phyloP scores from a whole-genome alignment of 73 alveolate species.

The Urostyla sp. region DNA sequence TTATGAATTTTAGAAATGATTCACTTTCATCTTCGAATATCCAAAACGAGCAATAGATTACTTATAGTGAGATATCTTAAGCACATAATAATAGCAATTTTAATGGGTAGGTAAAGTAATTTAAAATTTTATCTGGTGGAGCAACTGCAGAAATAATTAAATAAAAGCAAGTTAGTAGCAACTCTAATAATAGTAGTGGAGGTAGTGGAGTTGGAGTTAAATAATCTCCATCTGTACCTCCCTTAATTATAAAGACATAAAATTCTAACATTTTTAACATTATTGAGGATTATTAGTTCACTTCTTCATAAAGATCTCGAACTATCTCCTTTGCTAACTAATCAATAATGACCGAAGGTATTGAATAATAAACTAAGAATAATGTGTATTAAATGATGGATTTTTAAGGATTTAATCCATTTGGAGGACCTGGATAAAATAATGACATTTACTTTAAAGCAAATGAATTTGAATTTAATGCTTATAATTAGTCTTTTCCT shows the following conservation, averaged over 20 bases:
- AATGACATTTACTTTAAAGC: conserved; percentile 41
- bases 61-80: neutral
- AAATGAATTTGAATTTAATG: conserved; percentile 39
- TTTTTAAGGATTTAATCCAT: conserved; percentile 15
- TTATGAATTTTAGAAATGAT: conserved; percentile 42
- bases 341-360: conserved; percentile 33
- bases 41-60: too few species aligned
- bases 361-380: neutral
- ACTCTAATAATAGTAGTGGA: too few species aligned
- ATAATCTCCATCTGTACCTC: neutral
- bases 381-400: conserved; percentile 40
- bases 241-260: neutral
- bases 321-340: conserved; percentile 34
- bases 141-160: too few species aligned
- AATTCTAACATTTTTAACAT: conserved; percentile 4
- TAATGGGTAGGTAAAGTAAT: neutral
- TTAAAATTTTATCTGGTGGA: too few species aligned
- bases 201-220: too few species aligned
- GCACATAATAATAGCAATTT: neutral
- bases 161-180: too few species aligned
- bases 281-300: conserved; percentile 28
- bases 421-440: too few species aligned
- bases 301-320: conserved; percentile 30
- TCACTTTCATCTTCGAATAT: conserved; percentile 29
- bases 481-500: conserved; percentile 26